phyloP scores from a whole-genome alignment of 2,329 filamentous ascomycete genomes.

The Cadophora sp. region DNA sequence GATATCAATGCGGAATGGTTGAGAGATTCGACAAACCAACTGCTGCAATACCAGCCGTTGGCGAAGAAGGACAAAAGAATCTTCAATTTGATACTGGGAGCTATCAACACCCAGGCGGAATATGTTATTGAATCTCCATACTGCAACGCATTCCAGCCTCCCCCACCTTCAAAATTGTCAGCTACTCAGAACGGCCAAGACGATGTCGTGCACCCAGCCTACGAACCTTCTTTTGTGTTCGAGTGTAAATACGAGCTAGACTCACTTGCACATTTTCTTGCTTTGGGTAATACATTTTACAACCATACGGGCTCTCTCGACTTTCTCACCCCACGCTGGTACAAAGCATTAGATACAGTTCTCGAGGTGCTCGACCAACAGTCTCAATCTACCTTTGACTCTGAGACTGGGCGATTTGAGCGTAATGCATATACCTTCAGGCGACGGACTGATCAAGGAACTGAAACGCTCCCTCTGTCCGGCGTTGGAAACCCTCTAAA shows the following conservation, averaged over 20 bases:
- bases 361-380: slow-evolving; percentile 79
- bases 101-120: slow-evolving; percentile 95
- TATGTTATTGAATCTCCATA: slow-evolving; percentile 95
- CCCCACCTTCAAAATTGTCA: slow-evolving; percentile 77
- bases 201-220: slow-evolving; percentile 84
- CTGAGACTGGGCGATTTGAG: slow-evolving; percentile 65
- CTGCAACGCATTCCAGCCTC: slow-evolving; percentile 98
- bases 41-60: slow-evolving; percentile 86
- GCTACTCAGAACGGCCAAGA: slow-evolving; percentile 80
- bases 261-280: slow-evolving; percentile 89
- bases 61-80: slow-evolving; percentile 82
- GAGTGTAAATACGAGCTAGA: slow-evolving; percentile 99
- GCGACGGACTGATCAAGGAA: slow-evolving; percentile 79
- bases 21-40: slow-evolving; percentile 90
- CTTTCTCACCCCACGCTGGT: slow-evolving; percentile 82
- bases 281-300: slow-evolving; percentile 85
- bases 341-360: slow-evolving; percentile 75
- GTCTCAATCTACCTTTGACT: slow-evolving; percentile 80
- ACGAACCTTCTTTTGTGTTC: slow-evolving; percentile 85
- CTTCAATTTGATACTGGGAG: slow-evolving; percentile 82
- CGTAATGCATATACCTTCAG: slow-evolving; percentile 88
- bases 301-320: slow-evolving; percentile 77
- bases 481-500: slow-evolving; percentile 94
- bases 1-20: slow-evolving; percentile 95
- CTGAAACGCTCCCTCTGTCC: slow-evolving; percentile 83